Evolutionary conservation across 2,329 filamentous ascomycete species (phyloP).

Genomic region (Ophiostoma tasmaniense): DNA sequence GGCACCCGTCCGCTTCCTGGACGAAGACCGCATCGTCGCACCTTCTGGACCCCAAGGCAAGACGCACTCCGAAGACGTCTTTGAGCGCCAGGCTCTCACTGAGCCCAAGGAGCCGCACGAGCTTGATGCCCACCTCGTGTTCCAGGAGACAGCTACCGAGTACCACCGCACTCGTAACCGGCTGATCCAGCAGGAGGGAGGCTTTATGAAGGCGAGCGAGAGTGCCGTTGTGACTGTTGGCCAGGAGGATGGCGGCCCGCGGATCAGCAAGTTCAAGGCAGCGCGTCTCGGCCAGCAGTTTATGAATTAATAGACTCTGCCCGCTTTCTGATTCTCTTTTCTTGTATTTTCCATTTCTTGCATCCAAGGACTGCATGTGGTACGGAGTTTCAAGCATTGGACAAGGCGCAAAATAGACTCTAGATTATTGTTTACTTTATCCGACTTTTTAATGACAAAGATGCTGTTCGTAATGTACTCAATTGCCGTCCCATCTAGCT

Average conservation of each 20-base stretch:
- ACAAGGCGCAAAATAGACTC: background rate
- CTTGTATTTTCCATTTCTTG: background rate
- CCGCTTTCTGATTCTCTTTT: background rate
- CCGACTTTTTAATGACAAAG: background rate
- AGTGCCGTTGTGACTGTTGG: constrained; percentile 58
- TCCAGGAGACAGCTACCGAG: constrained; percentile 70
- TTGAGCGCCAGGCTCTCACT: constrained; percentile 43
- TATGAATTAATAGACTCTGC: background rate
- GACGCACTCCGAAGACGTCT: constrained; percentile 51
- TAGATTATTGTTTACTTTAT: background rate
- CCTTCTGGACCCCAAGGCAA: constrained; percentile 41
- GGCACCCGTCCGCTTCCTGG: constrained; percentile 34
- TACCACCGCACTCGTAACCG: constrained; percentile 76
- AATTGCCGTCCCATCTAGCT: constrained; percentile 29
- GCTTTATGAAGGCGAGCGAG: constrained; percentile 67
- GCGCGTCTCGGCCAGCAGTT: constrained; percentile 42
- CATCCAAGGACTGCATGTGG: background rate
- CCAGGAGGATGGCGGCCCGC: constrained; percentile 55
- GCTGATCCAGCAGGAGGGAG: constrained; percentile 74
- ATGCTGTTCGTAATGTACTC: background rate
- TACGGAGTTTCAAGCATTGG: background rate
- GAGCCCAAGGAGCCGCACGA: constrained; percentile 46
- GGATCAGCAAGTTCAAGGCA: constrained; percentile 65
- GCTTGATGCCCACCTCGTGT: constrained; percentile 62
- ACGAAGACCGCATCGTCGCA: constrained; percentile 25